Evolutionary conservation across 768 basidiomycete species (phyloP), one percentile per base, ranked within the genome.

Genomic region (Xerocomellus intermedius): DNA sequence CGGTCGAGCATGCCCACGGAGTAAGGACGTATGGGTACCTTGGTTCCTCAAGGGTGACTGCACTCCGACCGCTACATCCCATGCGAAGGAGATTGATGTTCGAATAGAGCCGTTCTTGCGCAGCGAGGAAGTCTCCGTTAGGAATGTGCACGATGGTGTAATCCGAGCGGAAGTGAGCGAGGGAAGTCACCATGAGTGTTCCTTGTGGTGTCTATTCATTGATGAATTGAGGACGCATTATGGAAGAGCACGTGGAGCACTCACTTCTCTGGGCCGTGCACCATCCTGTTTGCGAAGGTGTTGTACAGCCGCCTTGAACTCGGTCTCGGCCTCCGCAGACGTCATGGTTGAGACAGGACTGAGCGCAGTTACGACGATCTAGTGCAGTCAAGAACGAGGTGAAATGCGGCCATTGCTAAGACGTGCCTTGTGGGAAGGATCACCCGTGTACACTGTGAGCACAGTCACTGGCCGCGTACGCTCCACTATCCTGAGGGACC

Each of bases 121-220:
- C 77, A 37, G 79, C 77, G 19, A 81, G 76, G 70, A 85, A 89
- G 68, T 86, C 77, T 13, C 71, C 91, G 42, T 77, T 72, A 0
- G 89, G 89, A 49, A 94, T 83, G 55, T 82, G 85, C 32, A 93
- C 87, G 56, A 93, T 91, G 52, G 89, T 89, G 68, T 84, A 89
- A 75, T 93, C 91, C 2, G 90, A 91, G 52, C 88, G 88, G 67
- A 94, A 94, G 75, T 89, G 86, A 42, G 89, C 88, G 26, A 94
- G 81, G 12, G 90, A 92, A 26, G 91, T 94, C 52, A 84, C 82
- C 82, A 93, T 84, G 63, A 94, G 77, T 24, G 79, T 72, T 46
- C 91, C 91, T 50, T 84, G 73, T 14, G 79, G 76, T 10, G 84
- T 90, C 81, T 87, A 55, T 28, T 26, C 32, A 35, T 28, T 36